Evolutionary conservation across 306 rosid species (phyloP).

Genomic region (Pyrus betulifolia): DNA sequence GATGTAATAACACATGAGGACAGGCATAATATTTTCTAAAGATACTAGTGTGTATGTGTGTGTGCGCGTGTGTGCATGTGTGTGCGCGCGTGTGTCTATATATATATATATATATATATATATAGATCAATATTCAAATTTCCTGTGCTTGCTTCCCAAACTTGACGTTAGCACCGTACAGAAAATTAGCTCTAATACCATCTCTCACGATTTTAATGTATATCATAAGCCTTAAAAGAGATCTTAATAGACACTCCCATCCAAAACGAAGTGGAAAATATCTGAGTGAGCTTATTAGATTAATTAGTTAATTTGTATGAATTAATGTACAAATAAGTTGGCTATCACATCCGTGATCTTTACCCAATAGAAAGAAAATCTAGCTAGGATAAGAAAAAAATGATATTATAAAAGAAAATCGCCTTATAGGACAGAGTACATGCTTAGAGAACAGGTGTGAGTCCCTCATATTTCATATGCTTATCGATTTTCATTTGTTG

Average conservation of each 20-base stretch:
- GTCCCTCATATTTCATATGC: neutral
- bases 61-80: too few relatives aligned
- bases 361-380: neutral
- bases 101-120: too few relatives aligned
- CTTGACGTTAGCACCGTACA: neutral
- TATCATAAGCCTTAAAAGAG: too few relatives aligned
- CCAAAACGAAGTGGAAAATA: neutral
- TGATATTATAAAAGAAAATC: neutral
- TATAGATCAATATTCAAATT: neutral
- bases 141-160: neutral
- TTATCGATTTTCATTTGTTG: neutral
- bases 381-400: neutral
- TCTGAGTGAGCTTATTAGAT: neutral
- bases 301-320: neutral
- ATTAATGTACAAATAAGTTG: neutral
- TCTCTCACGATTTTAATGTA: neutral
- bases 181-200: neutral
- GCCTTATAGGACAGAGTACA: slow-evolving; percentile 32
- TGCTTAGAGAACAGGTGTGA: slow-evolving; percentile 8
- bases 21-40: neutral
- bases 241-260: too few relatives aligned
- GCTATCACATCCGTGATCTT: neutral
- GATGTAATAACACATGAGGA: neutral
- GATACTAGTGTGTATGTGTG: neutral
- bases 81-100: too few relatives aligned